These are phyloP conservation scores for Caloboletus firmus DNA, from an alignment of 1,284 basidiomycete genomes.

Conservation along the genomic window DNA sequence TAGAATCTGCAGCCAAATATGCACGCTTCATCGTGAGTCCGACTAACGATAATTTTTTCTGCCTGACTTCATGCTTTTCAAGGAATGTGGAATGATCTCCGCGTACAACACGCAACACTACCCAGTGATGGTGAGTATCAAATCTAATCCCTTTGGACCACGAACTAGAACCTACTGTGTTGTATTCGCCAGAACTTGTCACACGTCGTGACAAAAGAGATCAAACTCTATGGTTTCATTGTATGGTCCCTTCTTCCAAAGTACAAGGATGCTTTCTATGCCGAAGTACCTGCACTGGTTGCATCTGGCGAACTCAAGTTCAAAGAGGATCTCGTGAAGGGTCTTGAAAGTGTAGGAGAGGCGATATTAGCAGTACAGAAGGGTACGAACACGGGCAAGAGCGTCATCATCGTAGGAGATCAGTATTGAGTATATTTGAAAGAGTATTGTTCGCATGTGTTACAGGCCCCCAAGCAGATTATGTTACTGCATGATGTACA, in stretches of 20 bases:
- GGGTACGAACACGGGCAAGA: conserved; percentile 25
- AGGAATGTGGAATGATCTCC: conserved; percentile 28
- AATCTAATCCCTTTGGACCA: neutral
- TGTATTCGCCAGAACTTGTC: conserved; percentile 13
- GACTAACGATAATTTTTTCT: too few species aligned
- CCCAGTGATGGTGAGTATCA: conserved; percentile 11
- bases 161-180: neutral
- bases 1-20: conserved; percentile 48
- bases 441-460: neutral
- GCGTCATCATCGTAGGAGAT: conserved; percentile 14
- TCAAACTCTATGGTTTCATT: conserved; percentile 18
- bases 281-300: conserved; percentile 18
- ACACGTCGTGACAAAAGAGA: conserved; percentile 6
- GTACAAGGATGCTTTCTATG: conserved; percentile 11
- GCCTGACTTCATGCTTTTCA: neutral
- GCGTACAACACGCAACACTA: conserved; percentile 8
- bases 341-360: conserved; percentile 16
- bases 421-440: neutral
- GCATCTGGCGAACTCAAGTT: conserved; percentile 14
- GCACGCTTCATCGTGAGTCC: conserved; percentile 46
- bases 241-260: conserved; percentile 7
- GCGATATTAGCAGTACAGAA: conserved; percentile 23
- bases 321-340: conserved; percentile 13
- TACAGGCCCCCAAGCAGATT: neutral
- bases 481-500: conserved; percentile 16